Conservation (phyloP, 1,139 yeast species). For the Nematodospora anomalae region DNA sequence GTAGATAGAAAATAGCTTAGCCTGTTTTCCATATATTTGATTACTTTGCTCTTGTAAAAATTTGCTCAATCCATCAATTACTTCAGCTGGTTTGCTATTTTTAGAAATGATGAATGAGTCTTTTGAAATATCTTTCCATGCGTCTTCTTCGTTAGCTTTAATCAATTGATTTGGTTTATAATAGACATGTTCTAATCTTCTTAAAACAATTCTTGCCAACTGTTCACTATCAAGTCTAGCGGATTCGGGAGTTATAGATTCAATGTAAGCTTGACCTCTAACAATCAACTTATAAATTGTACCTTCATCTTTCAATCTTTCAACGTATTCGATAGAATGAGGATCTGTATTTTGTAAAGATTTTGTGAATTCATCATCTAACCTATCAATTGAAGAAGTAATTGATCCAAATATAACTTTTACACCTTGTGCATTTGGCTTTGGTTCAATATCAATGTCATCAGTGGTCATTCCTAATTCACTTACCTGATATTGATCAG, state of each 20-base stretch:
- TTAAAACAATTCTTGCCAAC: constrained; percentile 72
- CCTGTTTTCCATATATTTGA: constrained; percentile 73
- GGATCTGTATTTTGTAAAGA: constrained; percentile 90
- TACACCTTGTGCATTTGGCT: constrained; percentile 62
- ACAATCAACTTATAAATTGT: constrained; percentile 72
- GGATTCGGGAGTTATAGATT: constrained; percentile 53
- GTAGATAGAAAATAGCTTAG: constrained; percentile 82
- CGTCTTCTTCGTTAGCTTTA: constrained; percentile 62
- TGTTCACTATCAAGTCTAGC: constrained; percentile 54
- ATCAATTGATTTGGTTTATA: constrained; percentile 85
- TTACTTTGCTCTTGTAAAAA: constrained; percentile 67
- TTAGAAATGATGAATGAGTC: constrained; percentile 38
- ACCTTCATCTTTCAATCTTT: constrained; percentile 86
- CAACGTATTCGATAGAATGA: constrained; percentile 91
- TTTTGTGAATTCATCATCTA: constrained; percentile 91
- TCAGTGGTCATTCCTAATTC: constrained; percentile 80
- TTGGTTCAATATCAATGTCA: constrained; percentile 77
- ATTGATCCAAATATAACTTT: constrained; percentile 81
- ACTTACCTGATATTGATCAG: constrained; percentile 61
- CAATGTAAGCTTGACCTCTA: constrained; percentile 84
- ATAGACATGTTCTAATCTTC: constrained; percentile 90
- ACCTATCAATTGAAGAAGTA: constrained; percentile 83
- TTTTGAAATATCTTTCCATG: constrained; percentile 56
- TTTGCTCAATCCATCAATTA: constrained; percentile 66
- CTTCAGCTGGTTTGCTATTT: constrained; percentile 32